Evolutionary conservation across 768 basidiomycete genomes (phyloP).

Genomic region (Flagelloscypha sp.): DNA sequence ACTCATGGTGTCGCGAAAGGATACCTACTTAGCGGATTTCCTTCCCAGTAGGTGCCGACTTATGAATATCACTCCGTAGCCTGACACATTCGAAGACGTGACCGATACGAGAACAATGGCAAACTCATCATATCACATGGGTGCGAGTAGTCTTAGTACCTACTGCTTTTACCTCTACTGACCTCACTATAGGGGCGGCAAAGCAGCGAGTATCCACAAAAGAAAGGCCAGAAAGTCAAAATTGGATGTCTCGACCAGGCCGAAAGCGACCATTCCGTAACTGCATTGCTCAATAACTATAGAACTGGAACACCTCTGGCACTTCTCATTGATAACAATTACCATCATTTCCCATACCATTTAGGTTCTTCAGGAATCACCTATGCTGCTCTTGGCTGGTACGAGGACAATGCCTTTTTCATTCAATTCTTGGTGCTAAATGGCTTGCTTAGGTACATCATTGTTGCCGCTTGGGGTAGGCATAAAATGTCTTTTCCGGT

Average conservation of each 20-base stretch:
- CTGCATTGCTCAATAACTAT: slow-evolving; percentile 56
- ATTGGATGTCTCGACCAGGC: slow-evolving; percentile 54
- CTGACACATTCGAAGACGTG: slow-evolving; percentile 41
- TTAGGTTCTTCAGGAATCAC: slow-evolving; percentile 39
- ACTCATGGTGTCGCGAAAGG: slow-evolving; percentile 54
- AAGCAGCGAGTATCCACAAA: slow-evolving; percentile 47
- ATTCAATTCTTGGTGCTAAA: no score
- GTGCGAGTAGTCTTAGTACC: slow-evolving; percentile 32
- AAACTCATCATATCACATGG: slow-evolving; percentile 78
- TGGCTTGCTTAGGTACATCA: no score
- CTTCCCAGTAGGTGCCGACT: slow-evolving; percentile 44
- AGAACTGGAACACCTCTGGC: slow-evolving; percentile 50
- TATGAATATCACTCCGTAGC: slow-evolving; percentile 1
- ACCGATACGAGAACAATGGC: slow-evolving; percentile 56
- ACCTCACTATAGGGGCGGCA: slow-evolving; percentile 48
- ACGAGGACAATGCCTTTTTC: no score
- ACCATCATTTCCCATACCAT: slow-evolving; percentile 65
- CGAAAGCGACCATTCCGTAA: slow-evolving; percentile 61
- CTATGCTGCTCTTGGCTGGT: slow-evolving; percentile 41
- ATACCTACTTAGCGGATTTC: slow-evolving; percentile 67
- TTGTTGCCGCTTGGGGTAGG: no score
- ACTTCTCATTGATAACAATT: slow-evolving; percentile 68
- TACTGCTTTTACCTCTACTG: neutral
- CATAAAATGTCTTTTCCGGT: slow-evolving; percentile 8
- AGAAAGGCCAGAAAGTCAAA: slow-evolving; percentile 30